These are phyloP conservation scores for Rhamnella rubrinervis DNA, from an alignment of 331 rosid species.

Conservation along the genomic window DNA sequence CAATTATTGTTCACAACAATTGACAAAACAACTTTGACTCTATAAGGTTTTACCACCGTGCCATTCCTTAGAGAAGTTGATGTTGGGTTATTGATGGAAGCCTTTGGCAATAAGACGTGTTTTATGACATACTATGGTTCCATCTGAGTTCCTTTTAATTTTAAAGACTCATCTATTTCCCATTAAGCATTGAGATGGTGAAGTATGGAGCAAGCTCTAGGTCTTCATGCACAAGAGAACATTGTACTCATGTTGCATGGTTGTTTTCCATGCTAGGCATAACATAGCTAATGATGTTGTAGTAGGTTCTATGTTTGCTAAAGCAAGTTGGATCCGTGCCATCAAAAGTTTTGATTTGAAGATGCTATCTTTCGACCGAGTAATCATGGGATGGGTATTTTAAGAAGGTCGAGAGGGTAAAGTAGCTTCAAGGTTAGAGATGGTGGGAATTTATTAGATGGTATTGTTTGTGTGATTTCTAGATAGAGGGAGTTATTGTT, in stretches of 20 bases:
- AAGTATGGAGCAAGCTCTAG: neutral
- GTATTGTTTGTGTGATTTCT: too few species aligned
- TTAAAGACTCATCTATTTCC: neutral
- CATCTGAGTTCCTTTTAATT: neutral
- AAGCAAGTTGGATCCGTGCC: neutral
- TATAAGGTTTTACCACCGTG: neutral
- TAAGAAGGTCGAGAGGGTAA: too few species aligned
- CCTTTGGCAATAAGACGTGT: neutral
- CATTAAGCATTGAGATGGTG: neutral
- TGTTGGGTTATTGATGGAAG: neutral
- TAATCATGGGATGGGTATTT: neutral
- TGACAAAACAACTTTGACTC: neutral
- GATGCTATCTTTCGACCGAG: neutral
- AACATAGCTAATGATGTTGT: neutral
- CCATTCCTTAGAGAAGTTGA: neutral
- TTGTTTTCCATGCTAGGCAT: neutral
- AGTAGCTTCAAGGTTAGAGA: too few species aligned
- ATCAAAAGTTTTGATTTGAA: neutral
- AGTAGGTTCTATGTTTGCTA: neutral
- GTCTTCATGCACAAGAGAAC: neutral
- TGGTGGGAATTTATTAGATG: too few species aligned
- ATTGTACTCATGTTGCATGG: neutral
- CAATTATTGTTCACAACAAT: neutral
- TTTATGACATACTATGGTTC: neutral
- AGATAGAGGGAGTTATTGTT: too few species aligned